A percentile compares a stretch with the other conserved stretches of the same genome.
These are phyloP conservation scores for Suhomyces bolitotheri DNA, from an alignment of 1,139 yeast species.

Conservation along the genomic window DNA sequence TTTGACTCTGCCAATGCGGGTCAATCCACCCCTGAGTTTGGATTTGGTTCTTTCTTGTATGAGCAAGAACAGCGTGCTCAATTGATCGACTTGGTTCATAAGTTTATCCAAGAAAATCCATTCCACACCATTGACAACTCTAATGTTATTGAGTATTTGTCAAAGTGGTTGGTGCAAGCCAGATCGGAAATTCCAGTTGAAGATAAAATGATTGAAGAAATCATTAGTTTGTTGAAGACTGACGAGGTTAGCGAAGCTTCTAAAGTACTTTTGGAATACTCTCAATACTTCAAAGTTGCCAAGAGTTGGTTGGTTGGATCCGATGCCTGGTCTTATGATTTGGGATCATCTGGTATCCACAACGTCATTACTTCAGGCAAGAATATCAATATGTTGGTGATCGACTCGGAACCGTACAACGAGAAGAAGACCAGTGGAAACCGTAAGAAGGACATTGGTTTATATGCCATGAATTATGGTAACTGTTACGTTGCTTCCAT, in stretches of 20 bases:
- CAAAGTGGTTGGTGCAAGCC: slow-evolving; percentile 64
- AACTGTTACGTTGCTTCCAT: slow-evolving; percentile 91
- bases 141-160: slow-evolving; percentile 56
- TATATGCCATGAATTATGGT: slow-evolving; percentile 94
- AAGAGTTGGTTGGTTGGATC: slow-evolving; percentile 89
- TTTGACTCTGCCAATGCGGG: slow-evolving; percentile 41
- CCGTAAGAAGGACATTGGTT: slow-evolving; percentile 90
- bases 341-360: slow-evolving; percentile 91
- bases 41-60: slow-evolving; percentile 75
- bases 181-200: slow-evolving; percentile 32
- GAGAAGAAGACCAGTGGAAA: slow-evolving; percentile 32
- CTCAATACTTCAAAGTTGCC: slow-evolving; percentile 46
- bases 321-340: slow-evolving; percentile 93
- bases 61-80: slow-evolving; percentile 51
- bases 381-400: slow-evolving; percentile 80
- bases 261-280: slow-evolving; percentile 44
- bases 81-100: slow-evolving; percentile 50
- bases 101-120: slow-evolving; percentile 49
- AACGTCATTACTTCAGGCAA: slow-evolving; percentile 73
- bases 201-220: slow-evolving; percentile 30
- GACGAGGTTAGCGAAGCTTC: slow-evolving; percentile 42
- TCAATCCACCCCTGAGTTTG: slow-evolving; percentile 74
- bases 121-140: slow-evolving; percentile 47
- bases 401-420: slow-evolving; percentile 84
- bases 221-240: slow-evolving; percentile 45